Evolutionary conservation across 306 rosid genomes (phyloP).

Genomic region (Pachyrhizus erosus): DNA sequence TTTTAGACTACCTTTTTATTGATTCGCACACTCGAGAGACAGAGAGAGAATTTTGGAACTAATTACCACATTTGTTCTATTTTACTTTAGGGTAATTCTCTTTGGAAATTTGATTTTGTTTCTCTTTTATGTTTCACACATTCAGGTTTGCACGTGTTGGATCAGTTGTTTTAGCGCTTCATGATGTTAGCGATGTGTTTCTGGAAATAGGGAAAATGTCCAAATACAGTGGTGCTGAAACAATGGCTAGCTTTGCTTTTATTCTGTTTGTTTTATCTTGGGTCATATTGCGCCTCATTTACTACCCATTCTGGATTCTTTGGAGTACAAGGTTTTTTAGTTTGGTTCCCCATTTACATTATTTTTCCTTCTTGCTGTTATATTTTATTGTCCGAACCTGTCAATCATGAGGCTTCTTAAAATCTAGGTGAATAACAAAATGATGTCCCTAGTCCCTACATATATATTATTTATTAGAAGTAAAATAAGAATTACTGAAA

Average conservation of each 20-base stretch:
- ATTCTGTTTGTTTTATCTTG: constrained; percentile 87
- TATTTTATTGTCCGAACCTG: constrained; percentile 12
- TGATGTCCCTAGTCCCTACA: not conserved
- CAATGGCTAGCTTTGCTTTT: constrained; percentile 83
- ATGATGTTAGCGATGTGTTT: constrained; percentile 96
- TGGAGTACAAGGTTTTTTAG: constrained; percentile 88
- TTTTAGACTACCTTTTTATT: not conserved
- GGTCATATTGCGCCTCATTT: constrained; percentile 92
- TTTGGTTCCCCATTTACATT: constrained; percentile 1
- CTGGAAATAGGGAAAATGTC: constrained; percentile 99
- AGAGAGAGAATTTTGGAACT: constrained; percentile 1
- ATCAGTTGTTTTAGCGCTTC: constrained; percentile 93
- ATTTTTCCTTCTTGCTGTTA: constrained; percentile 19
- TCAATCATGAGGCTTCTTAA: constrained; percentile 14
- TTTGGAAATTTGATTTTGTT: constrained; percentile 26
- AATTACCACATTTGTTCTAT: constrained; percentile 3
- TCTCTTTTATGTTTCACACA: constrained; percentile 44
- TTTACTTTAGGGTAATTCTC: not conserved
- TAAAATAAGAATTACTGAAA: not conserved
- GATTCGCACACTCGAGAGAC: not conserved
- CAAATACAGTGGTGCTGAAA: constrained; percentile 88
- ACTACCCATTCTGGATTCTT: constrained; percentile 98
- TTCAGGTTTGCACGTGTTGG: constrained; percentile 97
- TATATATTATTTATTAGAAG: constrained; percentile 14
- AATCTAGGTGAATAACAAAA: constrained; percentile 12